phyloP scores from a whole-genome alignment of 2,329 filamentous ascomycete species.

The Pseudogymnoascus sp. region DNA sequence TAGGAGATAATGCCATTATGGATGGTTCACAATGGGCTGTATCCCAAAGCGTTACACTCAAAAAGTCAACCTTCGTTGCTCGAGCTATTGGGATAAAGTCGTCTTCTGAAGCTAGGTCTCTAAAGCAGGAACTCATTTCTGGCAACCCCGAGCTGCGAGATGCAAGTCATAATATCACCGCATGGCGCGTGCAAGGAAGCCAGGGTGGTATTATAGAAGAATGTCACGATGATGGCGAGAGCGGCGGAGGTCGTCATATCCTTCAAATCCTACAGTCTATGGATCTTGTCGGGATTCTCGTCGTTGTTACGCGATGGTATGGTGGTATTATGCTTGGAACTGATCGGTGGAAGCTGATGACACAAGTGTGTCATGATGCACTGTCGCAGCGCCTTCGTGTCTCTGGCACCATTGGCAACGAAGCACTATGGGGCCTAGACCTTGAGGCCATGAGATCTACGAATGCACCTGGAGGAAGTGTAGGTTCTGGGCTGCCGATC shows the following conservation, averaged over 20 bases:
- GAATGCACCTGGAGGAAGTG: constrained; percentile 24
- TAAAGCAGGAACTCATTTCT: constrained; percentile 41
- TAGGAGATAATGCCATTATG: background rate
- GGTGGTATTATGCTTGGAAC: constrained; percentile 53
- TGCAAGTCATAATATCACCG: constrained; percentile 46
- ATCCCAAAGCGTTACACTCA: constrained; percentile 44
- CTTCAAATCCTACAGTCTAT: constrained; percentile 46
- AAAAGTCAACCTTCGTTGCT: constrained; percentile 50
- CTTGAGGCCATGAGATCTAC: constrained; percentile 37
- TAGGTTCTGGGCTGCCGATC: constrained; percentile 55
- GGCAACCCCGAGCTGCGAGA: constrained; percentile 42
- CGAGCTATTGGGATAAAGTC: constrained; percentile 38
- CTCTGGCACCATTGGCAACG: constrained; percentile 37
- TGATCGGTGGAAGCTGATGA: constrained; percentile 56
- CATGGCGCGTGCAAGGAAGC: constrained; percentile 22
- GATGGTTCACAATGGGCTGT: constrained; percentile 36
- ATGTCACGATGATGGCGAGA: constrained; percentile 49
- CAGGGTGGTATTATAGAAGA: constrained; percentile 22
- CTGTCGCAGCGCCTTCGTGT: constrained; percentile 43
- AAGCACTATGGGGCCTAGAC: constrained; percentile 55
- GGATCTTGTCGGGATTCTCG: constrained; percentile 42
- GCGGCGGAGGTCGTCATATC: constrained; percentile 49
- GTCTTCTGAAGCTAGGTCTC: constrained; percentile 33
- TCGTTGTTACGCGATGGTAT: constrained; percentile 55
- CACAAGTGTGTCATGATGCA: constrained; percentile 46